Evolutionary conservation across 208 protist species (phyloP).

Genomic region (Naegleria lovaniensis): DNA sequence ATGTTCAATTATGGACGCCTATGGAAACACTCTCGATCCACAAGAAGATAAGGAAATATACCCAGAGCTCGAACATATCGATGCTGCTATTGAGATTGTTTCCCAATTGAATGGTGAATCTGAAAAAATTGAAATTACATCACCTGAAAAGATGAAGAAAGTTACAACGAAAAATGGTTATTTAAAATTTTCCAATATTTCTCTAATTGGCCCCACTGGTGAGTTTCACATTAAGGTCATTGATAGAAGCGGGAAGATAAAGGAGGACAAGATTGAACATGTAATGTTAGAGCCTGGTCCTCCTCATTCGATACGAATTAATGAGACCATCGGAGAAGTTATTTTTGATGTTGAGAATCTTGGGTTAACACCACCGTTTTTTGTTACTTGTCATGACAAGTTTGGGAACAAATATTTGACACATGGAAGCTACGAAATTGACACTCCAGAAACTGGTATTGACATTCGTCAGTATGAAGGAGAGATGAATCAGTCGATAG

Average conservation of each 20-base stretch:
- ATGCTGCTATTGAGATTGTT: neutral
- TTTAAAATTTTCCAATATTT: neutral
- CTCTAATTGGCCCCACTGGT: neutral
- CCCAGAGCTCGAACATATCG: neutral
- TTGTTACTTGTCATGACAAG: neutral
- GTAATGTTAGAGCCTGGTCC: neutral
- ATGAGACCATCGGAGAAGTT: neutral
- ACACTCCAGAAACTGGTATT: neutral
- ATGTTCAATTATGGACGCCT: neutral
- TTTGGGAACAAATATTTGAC: neutral
- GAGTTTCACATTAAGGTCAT: neutral
- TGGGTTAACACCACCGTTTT: neutral
- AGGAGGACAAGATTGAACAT: neutral
- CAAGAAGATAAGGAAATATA: neutral
- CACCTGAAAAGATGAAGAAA: neutral
- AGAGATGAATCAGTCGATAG: neutral
- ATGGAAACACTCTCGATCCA: neutral
- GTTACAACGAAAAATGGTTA: neutral
- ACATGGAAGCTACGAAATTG: neutral
- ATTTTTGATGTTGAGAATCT: neutral
- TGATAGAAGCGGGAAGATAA: neutral
- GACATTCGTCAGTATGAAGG: neutral
- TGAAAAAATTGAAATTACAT: neutral
- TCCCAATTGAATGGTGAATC: neutral
- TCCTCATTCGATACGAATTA: neutral